Base-by-base conservation (phyloP, 2,329 filamentous ascomycete species). In the Arthrinium puccinioides region DNA sequence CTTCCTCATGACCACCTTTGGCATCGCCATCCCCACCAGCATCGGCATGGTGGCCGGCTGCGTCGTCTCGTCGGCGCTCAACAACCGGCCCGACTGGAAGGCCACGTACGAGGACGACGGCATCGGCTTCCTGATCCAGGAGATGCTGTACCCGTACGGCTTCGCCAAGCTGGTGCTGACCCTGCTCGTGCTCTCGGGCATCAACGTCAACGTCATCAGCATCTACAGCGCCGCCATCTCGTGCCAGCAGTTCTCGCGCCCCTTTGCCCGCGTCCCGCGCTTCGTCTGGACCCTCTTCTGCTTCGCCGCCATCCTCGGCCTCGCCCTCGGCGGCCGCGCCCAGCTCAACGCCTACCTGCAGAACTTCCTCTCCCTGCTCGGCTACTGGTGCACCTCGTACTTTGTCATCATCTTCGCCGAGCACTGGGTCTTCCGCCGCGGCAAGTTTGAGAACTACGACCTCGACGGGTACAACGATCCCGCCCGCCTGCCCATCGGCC, bases 371-470 rank as follows among this genome's bases (percentile, higher is more conserved):
- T 61, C 60, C 5, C 53, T 72, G 21, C 54, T 73, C 5, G 67
- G 68, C 6, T 73, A 72, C 50, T 72, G 67, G 66, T 64, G 62
- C 44, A 71, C 66, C 1, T 59, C 58, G 10, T 71, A 69, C 49
- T 66, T 68, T 30, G 59, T 66, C 25, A 67, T 73, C 43, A 36
- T 73, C 5, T 65, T 69, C 37, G 44, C 53, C 23, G 70, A 73
- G 47, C 69, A 74, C 50, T 69, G 64, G 43, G 32, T 64, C 30
- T 72, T 71, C 55, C 63, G 69, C 29, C 53, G 54, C 21, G 60
- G 63, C 21, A 59, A 56, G 10, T 60, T 52, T 32, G 52, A 51
- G 10, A 64, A 64, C 26, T 72, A 73, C 43, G 61, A 73, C 39
- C 59, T 72, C 25, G 67, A 70, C 15, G 64, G 51, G 6, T 74